phyloP scores from a whole-genome alignment of 208 protist genomes.

The Crithidia acanthocephali region DNA sequence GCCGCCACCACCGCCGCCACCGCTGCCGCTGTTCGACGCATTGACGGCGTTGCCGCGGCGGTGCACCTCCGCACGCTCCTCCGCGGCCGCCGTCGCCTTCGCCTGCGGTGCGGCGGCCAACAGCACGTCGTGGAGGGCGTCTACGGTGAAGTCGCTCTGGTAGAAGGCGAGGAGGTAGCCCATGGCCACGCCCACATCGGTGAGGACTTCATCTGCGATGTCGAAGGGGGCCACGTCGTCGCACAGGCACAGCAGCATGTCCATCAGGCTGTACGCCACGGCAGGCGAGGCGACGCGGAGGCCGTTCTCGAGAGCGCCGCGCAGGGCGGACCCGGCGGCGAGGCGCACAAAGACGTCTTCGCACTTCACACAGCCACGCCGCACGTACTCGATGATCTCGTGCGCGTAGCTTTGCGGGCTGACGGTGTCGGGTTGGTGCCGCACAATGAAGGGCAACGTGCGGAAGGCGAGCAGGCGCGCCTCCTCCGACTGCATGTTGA shows the following conservation, averaged over 20 bases:
- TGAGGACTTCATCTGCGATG: conserved; percentile 28
- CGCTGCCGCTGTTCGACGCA: conserved; percentile 7
- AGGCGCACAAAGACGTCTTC: conserved; percentile 33
- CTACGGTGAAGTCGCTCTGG: conserved; percentile 39
- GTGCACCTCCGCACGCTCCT: conserved; percentile 21
- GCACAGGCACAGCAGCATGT: conserved; percentile 34
- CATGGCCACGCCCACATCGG: conserved; percentile 46
- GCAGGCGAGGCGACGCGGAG: conserved; percentile 25
- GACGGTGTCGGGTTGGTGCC: conserved; percentile 19
- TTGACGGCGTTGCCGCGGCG: conserved; percentile 16
- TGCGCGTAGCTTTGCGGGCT: conserved; percentile 16
- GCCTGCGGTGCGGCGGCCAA: conserved; percentile 12
- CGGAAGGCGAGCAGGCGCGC: conserved; percentile 47
- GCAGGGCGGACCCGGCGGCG: conserved; percentile 38
- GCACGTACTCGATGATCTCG: conserved; percentile 49
- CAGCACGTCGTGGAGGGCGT: conserved; percentile 27
- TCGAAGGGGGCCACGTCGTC: conserved; percentile 29
- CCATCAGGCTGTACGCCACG: conserved; percentile 31
- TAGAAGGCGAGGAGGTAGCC: conserved; percentile 52
- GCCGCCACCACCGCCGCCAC: not conserved
- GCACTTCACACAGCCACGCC: conserved; percentile 29
- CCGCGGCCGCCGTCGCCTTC: conserved; percentile 14
- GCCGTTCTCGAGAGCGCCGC: conserved; percentile 39
- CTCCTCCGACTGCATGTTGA: conserved; percentile 41
- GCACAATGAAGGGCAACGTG: conserved; percentile 38